phyloP scores from a whole-genome alignment of 495 filamentous ascomycete species.

The Chaetomium fimeti region DNA sequence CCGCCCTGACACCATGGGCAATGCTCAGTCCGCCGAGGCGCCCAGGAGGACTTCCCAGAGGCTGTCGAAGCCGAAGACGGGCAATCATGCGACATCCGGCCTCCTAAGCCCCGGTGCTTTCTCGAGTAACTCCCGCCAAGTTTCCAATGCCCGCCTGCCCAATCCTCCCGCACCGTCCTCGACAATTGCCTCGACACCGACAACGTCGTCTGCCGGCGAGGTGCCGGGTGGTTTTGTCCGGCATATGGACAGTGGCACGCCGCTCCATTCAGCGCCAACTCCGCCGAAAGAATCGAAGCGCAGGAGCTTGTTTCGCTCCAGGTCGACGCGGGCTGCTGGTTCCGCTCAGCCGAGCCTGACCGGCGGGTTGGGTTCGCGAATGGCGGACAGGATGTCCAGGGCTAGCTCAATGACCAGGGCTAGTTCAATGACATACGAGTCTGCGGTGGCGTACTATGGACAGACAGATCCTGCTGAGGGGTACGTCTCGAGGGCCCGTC shows the following conservation, averaged over 20 bases:
- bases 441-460: constrained; percentile 34
- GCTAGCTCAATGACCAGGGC: constrained; percentile 36
- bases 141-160: constrained; percentile 34
- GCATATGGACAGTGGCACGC: constrained; percentile 24
- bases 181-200: constrained; percentile 25
- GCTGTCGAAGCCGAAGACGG: constrained; percentile 50
- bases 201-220: constrained; percentile 22
- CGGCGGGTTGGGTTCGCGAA: constrained; percentile 22
- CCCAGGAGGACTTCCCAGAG: constrained; percentile 43
- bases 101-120: constrained; percentile 42
- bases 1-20: constrained; percentile 44
- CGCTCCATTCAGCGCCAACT: constrained; percentile 23
- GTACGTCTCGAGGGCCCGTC: constrained; percentile 19
- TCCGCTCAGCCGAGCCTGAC: constrained; percentile 23
- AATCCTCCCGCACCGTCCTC: constrained; percentile 25
- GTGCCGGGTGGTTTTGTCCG: constrained; percentile 12
- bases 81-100: constrained; percentile 46
- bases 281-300: constrained; percentile 27
- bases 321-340: constrained; percentile 31
- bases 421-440: constrained; percentile 40
- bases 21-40: constrained; percentile 46
- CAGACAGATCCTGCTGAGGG: constrained; percentile 27
- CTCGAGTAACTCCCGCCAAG: constrained; percentile 37
- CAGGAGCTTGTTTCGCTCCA: constrained; percentile 38
- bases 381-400: constrained; percentile 28